Percentiles rank a stretch among this genome's conserved stretches.
Evolutionary conservation across 768 basidiomycete species (phyloP).

Genomic region (Xerocomellus amylosporus): DNA sequence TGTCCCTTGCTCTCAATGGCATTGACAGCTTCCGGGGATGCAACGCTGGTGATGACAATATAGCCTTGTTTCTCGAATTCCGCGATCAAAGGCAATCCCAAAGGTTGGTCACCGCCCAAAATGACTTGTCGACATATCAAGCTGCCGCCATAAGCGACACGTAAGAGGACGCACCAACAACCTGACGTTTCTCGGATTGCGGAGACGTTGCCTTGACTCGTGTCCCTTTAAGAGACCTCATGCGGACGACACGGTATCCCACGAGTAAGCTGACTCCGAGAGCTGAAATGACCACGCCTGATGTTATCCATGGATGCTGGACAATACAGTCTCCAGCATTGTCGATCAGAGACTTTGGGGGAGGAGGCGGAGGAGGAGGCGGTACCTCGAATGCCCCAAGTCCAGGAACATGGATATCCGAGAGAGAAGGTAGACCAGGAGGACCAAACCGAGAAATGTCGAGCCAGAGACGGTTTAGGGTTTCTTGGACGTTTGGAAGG

Average conservation of each 20-base stretch:
- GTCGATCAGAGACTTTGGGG: constrained; percentile 46
- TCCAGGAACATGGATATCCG: constrained; percentile 57
- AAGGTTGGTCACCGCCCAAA: constrained; percentile 74
- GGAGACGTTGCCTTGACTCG: constrained; percentile 25
- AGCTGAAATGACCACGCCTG: constrained; percentile 52
- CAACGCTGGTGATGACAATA: constrained; percentile 79
- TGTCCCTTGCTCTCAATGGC: constrained; percentile 61
- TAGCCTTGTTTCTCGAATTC: constrained; percentile 78
- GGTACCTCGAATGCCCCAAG: constrained; percentile 75
- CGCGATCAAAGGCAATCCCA: constrained; percentile 67
- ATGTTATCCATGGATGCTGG: constrained; percentile 60
- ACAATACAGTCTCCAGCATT: constrained; percentile 50
- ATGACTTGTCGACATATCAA: constrained; percentile 49
- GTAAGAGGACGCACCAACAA: constrained; percentile 36
- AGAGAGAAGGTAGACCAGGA: constrained; percentile 39
- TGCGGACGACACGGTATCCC: constrained; percentile 44
- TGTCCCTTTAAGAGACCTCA: constrained; percentile 22
- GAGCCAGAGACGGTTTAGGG: constrained; percentile 66
- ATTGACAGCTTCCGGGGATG: constrained; percentile 61
- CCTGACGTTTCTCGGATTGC: constrained; percentile 43
- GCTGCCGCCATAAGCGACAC: neutral
- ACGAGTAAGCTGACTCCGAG: constrained; percentile 61
- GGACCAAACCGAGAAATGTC: constrained; percentile 83
- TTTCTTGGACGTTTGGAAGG: constrained; percentile 62
- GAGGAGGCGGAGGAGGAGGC: constrained; percentile 54